Percentiles rank a stretch among this genome's conserved stretches.
These are phyloP conservation scores for Ganoderma lucidum DNA, from an alignment of 1,284 basidiomycete genomes.

Conservation along the genomic window DNA sequence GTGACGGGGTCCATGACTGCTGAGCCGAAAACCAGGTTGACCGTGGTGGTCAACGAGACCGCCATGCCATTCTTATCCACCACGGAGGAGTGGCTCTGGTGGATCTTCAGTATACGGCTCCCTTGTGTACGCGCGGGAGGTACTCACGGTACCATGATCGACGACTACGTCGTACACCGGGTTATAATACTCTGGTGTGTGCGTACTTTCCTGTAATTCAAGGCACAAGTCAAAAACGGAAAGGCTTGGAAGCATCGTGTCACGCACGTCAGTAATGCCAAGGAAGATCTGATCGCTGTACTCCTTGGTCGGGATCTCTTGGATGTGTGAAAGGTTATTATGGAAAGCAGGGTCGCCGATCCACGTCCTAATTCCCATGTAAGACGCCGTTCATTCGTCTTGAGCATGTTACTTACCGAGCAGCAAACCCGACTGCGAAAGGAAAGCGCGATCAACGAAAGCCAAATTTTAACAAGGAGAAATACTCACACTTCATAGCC, in stretches of 20 bases:
- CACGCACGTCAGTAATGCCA: constrained; percentile 83
- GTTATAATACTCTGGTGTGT: constrained; percentile 83
- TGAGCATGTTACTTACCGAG: constrained; percentile 54
- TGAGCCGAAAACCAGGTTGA: constrained; percentile 91
- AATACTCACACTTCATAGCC: constrained; percentile 71
- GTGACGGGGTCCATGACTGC: constrained; percentile 85
- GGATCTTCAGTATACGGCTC: neutral
- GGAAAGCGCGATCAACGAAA: constrained; percentile 4
- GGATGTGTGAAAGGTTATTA: constrained; percentile 63
- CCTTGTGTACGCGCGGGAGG: neutral
- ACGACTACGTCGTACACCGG: constrained; percentile 79
- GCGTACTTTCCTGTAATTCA: constrained; percentile 74
- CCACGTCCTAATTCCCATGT: constrained; percentile 62
- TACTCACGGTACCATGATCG: constrained; percentile 87
- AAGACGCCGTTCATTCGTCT: neutral
- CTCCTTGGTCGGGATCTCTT: constrained; percentile 74
- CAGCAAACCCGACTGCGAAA: constrained; percentile 71
- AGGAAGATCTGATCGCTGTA: constrained; percentile 68
- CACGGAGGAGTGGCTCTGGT: constrained; percentile 82
- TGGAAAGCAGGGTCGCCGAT: constrained; percentile 80
- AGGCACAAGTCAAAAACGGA: constrained; percentile 1
- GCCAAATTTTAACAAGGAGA: no score
- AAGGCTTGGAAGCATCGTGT: neutral
- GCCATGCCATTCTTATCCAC: constrained; percentile 88
- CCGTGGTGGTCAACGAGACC: constrained; percentile 85